These are phyloP conservation scores for Pseudopithomyces chartarum DNA, from an alignment of 2,329 filamentous ascomycete genomes.

Conservation along the genomic window DNA sequence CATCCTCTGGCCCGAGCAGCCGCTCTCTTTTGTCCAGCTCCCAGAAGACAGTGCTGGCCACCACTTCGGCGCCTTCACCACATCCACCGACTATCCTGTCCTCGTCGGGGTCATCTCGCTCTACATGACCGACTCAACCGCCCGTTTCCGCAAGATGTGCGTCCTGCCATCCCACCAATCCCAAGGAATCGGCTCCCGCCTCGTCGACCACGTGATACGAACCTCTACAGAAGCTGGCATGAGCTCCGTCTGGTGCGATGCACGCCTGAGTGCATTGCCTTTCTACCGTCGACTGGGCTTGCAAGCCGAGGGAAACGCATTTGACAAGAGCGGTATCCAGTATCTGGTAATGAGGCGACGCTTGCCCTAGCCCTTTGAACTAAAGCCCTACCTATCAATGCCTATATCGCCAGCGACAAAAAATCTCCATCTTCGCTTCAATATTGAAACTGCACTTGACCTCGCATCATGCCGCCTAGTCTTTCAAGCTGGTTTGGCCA, in stretches of 20 bases:
- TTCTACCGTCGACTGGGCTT: background rate
- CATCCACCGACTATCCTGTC: background rate
- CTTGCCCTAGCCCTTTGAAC: background rate
- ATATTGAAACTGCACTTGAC: background rate
- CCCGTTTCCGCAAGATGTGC: background rate
- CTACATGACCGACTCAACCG: background rate
- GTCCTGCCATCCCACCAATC: background rate
- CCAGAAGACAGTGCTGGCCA: background rate
- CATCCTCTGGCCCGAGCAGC: background rate
- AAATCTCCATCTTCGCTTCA: background rate
- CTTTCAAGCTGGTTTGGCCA: background rate
- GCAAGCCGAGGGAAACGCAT: background rate
- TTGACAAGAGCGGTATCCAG: background rate
- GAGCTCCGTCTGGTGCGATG: background rate
- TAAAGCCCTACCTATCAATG: too few species aligned
- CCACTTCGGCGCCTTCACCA: background rate
- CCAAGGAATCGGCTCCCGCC: background rate
- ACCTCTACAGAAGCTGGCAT: background rate
- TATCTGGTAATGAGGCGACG: background rate
- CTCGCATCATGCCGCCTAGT: background rate
- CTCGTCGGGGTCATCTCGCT: background rate
- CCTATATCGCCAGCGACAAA: background rate
- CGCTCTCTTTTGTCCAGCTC: background rate
- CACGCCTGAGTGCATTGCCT: background rate
- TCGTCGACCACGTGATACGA: background rate